A percentile compares a stretch with the other conserved stretches of the same genome.
phyloP scores from a whole-genome alignment of 1,284 basidiomycete genomes.

The Pseudozyma flocculosa region DNA sequence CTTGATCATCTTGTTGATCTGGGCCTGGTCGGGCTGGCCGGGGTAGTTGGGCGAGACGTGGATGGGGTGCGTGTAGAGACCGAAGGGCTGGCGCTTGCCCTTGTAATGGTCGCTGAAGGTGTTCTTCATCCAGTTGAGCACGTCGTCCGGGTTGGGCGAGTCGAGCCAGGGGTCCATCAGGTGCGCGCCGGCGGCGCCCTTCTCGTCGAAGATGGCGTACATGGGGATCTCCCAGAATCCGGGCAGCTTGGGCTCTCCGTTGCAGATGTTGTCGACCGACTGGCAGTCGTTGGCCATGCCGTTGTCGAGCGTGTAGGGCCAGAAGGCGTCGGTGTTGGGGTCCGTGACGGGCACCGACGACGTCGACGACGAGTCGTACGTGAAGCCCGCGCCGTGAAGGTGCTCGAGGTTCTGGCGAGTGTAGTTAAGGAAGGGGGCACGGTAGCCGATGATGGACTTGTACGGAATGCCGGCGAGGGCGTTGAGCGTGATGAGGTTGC shows the following conservation, averaged over 20 bases:
- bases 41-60: constrained; percentile 67
- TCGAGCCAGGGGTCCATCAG: constrained; percentile 81
- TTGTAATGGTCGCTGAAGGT: constrained; percentile 69
- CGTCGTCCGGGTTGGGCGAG: constrained; percentile 54
- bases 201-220: constrained; percentile 42
- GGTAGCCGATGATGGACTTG: constrained; percentile 71
- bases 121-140: constrained; percentile 71
- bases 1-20: constrained; percentile 16
- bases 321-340: constrained; percentile 68
- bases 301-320: constrained; percentile 62
- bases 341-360: constrained; percentile 72
- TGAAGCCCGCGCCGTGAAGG: constrained; percentile 65
- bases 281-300: constrained; percentile 79
- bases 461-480: constrained; percentile 76
- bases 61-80: constrained; percentile 78
- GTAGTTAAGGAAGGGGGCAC: constrained; percentile 76
- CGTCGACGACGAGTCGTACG: constrained; percentile 71
- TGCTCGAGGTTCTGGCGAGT: constrained; percentile 66
- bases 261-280: constrained; percentile 64
- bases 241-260: constrained; percentile 71
- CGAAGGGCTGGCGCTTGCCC: constrained; percentile 74
- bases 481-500: constrained; percentile 77
- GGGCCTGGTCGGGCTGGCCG: constrained; percentile 29
- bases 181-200: constrained; percentile 56
- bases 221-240: constrained; percentile 61